Evolutionary conservation across 768 basidiomycete species (phyloP).

Genomic region (Tephrocybe sp.): DNA sequence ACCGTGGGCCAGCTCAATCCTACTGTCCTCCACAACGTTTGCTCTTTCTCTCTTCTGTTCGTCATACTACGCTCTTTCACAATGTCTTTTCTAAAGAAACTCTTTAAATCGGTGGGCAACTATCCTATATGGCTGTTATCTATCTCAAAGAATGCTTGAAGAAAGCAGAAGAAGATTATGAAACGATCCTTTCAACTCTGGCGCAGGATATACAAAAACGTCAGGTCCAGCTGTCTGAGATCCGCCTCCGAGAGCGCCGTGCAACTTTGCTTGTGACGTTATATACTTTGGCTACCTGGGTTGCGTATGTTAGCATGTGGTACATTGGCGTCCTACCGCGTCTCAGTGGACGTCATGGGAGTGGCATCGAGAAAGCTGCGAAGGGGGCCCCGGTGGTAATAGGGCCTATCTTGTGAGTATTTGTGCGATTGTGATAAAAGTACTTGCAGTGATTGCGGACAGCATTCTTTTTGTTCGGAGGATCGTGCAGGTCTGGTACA

Average conservation of each 20-base stretch:
- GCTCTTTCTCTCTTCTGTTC: neutral
- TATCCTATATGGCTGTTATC: neutral
- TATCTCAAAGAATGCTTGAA: constrained; percentile 18
- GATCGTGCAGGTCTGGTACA: constrained; percentile 84
- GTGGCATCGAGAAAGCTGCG: constrained; percentile 40
- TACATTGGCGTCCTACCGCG: constrained; percentile 59
- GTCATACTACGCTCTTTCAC: constrained; percentile 13
- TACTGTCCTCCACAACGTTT: too few relatives aligned
- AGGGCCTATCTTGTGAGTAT: constrained; percentile 77
- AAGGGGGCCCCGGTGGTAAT: constrained; percentile 60
- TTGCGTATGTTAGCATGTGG: constrained; percentile 72
- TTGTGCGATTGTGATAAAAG: neutral
- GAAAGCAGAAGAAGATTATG: constrained; percentile 73
- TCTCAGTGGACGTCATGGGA: constrained; percentile 28
- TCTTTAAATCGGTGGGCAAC: constrained; percentile 15
- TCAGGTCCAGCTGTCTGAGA: constrained; percentile 74
- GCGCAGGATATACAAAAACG: constrained; percentile 71
- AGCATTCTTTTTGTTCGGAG: constrained; percentile 77
- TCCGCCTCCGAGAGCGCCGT: constrained; percentile 82
- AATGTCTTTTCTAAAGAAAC: constrained; percentile 14
- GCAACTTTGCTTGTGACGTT: constrained; percentile 75
- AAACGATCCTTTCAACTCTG: constrained; percentile 66
- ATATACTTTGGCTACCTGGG: constrained; percentile 76
- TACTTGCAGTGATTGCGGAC: constrained; percentile 12
- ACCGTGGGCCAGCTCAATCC: too few relatives aligned